Percentiles rank a stretch among this genome's conserved stretches.
Conservation (phyloP, 2,329 filamentous ascomycete genomes). For the Corynespora cassiicola region DNA sequence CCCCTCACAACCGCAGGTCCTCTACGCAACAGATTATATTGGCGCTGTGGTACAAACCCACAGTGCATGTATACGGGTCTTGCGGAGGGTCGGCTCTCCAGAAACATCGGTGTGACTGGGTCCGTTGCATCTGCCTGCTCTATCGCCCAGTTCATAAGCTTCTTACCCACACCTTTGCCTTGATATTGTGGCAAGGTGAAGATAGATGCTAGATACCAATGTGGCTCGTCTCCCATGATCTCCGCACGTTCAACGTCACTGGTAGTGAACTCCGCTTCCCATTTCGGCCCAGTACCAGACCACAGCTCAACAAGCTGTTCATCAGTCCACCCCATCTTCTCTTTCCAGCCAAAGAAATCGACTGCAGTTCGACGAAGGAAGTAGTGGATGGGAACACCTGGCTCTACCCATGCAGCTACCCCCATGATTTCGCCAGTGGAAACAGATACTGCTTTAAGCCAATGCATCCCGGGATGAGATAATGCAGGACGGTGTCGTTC, state of each 20-base stretch:
- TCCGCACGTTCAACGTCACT: slow-evolving; percentile 24
- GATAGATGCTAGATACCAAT: slow-evolving; percentile 42
- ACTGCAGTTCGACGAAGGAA: slow-evolving; percentile 25
- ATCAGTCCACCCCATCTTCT: slow-evolving; percentile 26
- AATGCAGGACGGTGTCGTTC: slow-evolving; percentile 28
- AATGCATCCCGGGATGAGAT: slow-evolving; percentile 18
- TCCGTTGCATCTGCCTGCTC: slow-evolving; percentile 32
- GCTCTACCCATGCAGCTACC: slow-evolving; percentile 34
- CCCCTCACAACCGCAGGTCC: slow-evolving; percentile 18
- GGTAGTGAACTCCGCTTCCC: slow-evolving; percentile 22
- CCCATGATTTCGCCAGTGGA: slow-evolving; percentile 29
- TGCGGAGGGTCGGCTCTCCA: slow-evolving; percentile 32
- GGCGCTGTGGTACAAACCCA: slow-evolving; percentile 32
- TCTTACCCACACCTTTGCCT: slow-evolving; percentile 33
- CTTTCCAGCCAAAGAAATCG: slow-evolving; percentile 26
- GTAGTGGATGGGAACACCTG: slow-evolving; percentile 24
- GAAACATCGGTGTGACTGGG: slow-evolving; percentile 33
- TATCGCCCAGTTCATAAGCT: slow-evolving; percentile 37
- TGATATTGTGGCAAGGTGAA: slow-evolving; percentile 37
- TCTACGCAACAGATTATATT: slow-evolving; percentile 25
- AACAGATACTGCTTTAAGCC: slow-evolving; percentile 33
- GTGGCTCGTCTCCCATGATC: slow-evolving; percentile 24
- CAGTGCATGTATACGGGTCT: slow-evolving; percentile 35
- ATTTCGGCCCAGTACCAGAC: slow-evolving; percentile 21
- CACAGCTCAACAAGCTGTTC: slow-evolving; percentile 34